Percentiles rank a stretch among this genome's conserved stretches.
Conservation (phyloP, 805 yeast genomes). For the Tetrapisispora namnaoensis region DNA sequence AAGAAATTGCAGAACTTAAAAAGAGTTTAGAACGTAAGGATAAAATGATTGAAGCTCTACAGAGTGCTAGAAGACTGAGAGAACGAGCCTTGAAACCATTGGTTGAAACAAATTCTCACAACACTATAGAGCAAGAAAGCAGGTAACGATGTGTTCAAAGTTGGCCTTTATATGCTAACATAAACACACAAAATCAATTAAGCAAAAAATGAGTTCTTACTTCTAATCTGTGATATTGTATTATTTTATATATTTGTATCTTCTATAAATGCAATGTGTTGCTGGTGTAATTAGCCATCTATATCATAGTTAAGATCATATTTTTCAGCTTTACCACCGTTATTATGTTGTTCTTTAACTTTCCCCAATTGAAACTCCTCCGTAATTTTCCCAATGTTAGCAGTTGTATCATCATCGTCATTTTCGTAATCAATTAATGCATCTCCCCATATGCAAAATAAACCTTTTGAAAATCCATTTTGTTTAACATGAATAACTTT, state of each 20-base stretch:
- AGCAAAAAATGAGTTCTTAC: no score
- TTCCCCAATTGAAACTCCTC: not conserved
- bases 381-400: not conserved
- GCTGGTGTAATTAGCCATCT: not conserved
- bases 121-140: not conserved
- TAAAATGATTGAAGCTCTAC: conserved; percentile 63
- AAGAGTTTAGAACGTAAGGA: conserved; percentile 63
- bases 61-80: conserved; percentile 54
- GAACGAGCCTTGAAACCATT: conserved; percentile 25
- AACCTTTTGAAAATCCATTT: conserved; percentile 41
- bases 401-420: not conserved
- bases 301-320: not conserved
- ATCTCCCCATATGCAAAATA: conserved; percentile 53
- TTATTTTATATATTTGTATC: not conserved
- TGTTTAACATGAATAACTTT: conserved; percentile 37
- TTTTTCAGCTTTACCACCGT: not conserved
- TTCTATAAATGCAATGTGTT: not conserved
- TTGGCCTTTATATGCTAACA: no score
- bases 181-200: not conserved
- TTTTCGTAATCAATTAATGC: conserved; percentile 26
- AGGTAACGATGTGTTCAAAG: not conserved
- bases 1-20: conserved; percentile 56
- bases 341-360: not conserved
- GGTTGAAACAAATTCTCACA: not conserved
- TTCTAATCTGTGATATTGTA: no score